Percentiles rank a stretch among this genome's conserved stretches.
Evolutionary conservation across 495 filamentous ascomycete species (phyloP).

Genomic region (Penicillium roqueforti): DNA sequence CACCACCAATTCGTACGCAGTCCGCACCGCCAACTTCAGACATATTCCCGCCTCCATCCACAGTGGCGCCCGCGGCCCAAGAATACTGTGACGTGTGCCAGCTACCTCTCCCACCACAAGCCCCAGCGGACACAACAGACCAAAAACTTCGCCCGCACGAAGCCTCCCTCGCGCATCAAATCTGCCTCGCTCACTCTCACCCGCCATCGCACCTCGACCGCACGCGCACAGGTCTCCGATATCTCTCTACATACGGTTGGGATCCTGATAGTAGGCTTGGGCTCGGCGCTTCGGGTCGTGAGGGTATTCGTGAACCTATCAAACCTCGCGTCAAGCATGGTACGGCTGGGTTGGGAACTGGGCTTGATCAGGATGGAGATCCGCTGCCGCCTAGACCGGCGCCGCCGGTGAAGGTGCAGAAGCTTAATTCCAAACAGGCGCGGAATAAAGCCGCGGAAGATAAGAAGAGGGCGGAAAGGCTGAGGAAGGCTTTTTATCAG

Average conservation of each 20-base stretch:
- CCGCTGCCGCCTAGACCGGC: constrained; percentile 9
- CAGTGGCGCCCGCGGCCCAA: background rate
- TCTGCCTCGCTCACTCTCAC: constrained; percentile 73
- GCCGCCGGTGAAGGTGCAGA: constrained; percentile 50
- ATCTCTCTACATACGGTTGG: constrained; percentile 78
- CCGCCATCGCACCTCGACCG: constrained; percentile 83
- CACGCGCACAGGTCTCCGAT: constrained; percentile 67
- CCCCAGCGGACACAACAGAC: background rate
- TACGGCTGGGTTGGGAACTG: constrained; percentile 65
- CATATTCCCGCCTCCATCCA: constrained; percentile 8
- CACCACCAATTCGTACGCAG: constrained; percentile 11
- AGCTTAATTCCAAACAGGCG: constrained; percentile 66
- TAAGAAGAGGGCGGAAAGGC: constrained; percentile 56
- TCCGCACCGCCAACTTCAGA: constrained; percentile 18
- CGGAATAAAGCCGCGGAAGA: constrained; percentile 56
- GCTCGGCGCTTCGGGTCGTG: constrained; percentile 59
- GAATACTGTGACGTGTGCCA: constrained; percentile 56
- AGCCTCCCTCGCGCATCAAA: constrained; percentile 74
- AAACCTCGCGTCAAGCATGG: constrained; percentile 70
- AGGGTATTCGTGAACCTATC: constrained; percentile 73
- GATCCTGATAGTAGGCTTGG: constrained; percentile 76
- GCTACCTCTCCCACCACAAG: constrained; percentile 41
- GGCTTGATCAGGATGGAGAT: constrained; percentile 25
- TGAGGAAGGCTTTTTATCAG: constrained; percentile 64
- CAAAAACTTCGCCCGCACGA: constrained; percentile 49